phyloP scores from a whole-genome alignment of 192 early-diverging fungal species.

The Borealophlyctis nickersoniae region DNA sequence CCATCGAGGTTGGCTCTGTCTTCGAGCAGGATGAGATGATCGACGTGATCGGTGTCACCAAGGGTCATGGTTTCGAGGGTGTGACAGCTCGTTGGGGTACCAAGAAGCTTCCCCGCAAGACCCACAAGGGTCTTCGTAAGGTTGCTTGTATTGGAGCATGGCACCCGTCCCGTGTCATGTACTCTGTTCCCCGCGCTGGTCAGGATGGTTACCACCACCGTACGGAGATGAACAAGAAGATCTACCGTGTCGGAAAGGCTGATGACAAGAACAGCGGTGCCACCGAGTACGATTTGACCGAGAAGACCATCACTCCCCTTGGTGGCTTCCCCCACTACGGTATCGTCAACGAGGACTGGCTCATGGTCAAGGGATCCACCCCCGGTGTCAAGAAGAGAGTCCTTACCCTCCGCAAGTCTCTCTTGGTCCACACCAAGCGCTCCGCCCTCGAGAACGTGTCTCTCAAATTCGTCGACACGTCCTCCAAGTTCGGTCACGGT shows the following conservation, averaged over 20 bases:
- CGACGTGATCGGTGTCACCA: slow-evolving; percentile 97
- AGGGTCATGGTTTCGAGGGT: slow-evolving; percentile 99
- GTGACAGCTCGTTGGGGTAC: slow-evolving; percentile 99
- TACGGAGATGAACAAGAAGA: slow-evolving; percentile 99
- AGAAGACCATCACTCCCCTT: slow-evolving; percentile 94
- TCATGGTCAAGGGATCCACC: slow-evolving; percentile 97
- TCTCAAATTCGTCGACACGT: slow-evolving; percentile 99
- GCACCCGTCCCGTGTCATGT: slow-evolving; percentile 95
- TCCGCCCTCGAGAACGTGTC: slow-evolving; percentile 92
- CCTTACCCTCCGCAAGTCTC: slow-evolving; percentile 96
- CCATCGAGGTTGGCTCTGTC: slow-evolving; percentile 79
- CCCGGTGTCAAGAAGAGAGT: slow-evolving; percentile 97
- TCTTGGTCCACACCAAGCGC: slow-evolving; percentile 93
- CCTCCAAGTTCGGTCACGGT: slow-evolving; percentile 98
- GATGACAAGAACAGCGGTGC: slow-evolving; percentile 75
- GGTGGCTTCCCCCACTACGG: slow-evolving; percentile 99
- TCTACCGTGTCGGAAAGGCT: slow-evolving; percentile 94
- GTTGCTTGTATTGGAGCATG: slow-evolving; percentile 99
- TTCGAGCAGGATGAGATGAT: slow-evolving; percentile 99
- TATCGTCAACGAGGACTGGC: slow-evolving; percentile 95
- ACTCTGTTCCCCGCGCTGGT: slow-evolving; percentile 99
- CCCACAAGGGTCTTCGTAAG: slow-evolving; percentile 99
- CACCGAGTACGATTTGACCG: slow-evolving; percentile 96
- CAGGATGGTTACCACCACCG: slow-evolving; percentile 99
- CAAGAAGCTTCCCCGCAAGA: slow-evolving; percentile 99